Percentiles rank a stretch among this genome's conserved stretches.
Conservation (phyloP, 169 alveolate species). For the Eimeria praecox region DNA sequence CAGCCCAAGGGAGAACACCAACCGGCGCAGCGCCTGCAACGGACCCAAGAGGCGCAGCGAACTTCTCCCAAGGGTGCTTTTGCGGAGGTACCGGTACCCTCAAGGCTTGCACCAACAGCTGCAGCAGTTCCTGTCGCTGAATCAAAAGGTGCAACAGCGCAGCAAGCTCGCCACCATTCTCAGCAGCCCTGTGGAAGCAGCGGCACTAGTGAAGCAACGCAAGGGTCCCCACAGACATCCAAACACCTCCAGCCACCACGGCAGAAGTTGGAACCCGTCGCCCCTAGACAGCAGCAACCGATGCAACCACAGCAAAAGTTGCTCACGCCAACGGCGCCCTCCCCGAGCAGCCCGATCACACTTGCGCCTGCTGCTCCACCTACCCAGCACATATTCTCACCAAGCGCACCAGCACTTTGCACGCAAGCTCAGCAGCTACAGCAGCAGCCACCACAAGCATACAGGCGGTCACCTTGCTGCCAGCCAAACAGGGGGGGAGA, state of each 20-base stretch:
- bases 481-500: neutral
- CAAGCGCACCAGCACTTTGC: neutral
- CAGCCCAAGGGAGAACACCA: neutral
- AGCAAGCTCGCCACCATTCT: neutral
- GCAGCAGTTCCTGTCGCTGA: neutral
- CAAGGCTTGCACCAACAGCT: neutral
- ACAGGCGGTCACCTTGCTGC: neutral
- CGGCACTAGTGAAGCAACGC: neutral
- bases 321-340: neutral
- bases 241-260: neutral
- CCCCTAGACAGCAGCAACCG: neutral
- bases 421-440: neutral
- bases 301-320: neutral
- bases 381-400: neutral
- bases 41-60: neutral
- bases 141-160: slow-evolving; percentile 3
- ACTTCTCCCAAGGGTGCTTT: neutral
- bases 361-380: neutral
- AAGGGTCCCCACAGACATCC: neutral
- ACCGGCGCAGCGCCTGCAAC: neutral
- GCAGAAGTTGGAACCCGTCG: neutral
- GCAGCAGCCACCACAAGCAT: neutral
- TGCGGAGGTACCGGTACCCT: neutral
- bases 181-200: neutral
- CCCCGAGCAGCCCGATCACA: neutral